These are phyloP conservation scores for Fusarium tuaranense DNA, from an alignment of 2,329 filamentous ascomycete genomes.

Conservation along the genomic window DNA sequence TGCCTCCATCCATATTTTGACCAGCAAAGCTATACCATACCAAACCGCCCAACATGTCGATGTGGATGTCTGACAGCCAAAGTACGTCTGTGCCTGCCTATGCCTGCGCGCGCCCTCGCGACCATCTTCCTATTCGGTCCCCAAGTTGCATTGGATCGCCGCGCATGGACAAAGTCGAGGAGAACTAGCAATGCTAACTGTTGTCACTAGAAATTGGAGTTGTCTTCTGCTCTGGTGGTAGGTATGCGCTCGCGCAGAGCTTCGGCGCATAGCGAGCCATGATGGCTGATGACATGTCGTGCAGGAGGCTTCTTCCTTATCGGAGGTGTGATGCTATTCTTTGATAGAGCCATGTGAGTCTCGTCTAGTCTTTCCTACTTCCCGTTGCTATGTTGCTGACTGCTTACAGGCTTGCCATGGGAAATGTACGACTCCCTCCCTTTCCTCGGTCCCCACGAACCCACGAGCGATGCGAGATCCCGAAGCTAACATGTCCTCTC, in stretches of 20 bases:
- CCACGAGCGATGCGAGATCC: constrained; percentile 28
- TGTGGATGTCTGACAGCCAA: constrained; percentile 97
- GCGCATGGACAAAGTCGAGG: background rate
- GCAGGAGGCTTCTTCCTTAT: constrained; percentile 94
- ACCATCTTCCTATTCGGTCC: background rate
- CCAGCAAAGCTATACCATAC: constrained; percentile 13
- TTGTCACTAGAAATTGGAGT: constrained; percentile 86
- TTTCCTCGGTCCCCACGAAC: constrained; percentile 14
- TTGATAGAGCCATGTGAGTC: constrained; percentile 92
- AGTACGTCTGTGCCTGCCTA: constrained; percentile 69
- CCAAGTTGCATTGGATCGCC: constrained; percentile 1
- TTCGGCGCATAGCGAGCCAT: constrained; percentile 35
- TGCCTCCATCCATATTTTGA: background rate
- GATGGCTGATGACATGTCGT: constrained; percentile 29
- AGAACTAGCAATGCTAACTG: constrained; percentile 45
- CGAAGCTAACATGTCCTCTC: constrained; percentile 18
- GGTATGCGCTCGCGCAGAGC: constrained; percentile 55
- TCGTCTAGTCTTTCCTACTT: background rate
- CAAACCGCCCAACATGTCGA: constrained; percentile 65
- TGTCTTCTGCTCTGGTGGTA: constrained; percentile 97
- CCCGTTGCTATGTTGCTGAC: constrained; percentile 94
- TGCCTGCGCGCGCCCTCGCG: constrained; percentile 10
- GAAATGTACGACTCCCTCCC: constrained; percentile 75
- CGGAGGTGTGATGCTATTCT: constrained; percentile 95
- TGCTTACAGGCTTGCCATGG: constrained; percentile 88